These are phyloP conservation scores for Chrysosporium keratinophilum DNA, from an alignment of 2,329 filamentous ascomycete species.

Conservation along the genomic window DNA sequence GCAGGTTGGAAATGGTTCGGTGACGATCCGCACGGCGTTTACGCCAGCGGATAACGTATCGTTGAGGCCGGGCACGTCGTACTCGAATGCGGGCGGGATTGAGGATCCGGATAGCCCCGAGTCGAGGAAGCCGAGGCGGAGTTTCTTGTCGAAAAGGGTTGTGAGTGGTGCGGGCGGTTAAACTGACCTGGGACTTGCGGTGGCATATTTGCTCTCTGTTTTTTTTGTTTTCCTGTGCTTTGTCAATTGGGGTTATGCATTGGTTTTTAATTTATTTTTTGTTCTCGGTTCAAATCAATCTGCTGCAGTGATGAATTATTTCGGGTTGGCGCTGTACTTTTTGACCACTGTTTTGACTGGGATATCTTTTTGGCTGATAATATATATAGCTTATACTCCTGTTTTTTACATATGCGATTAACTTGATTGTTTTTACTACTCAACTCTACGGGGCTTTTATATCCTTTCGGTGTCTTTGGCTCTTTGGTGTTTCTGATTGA, in stretches of 20 bases:
- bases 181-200: not conserved
- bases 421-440: not conserved
- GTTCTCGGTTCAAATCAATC: not conserved
- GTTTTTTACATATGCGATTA: not conserved
- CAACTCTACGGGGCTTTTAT: too few relatives aligned
- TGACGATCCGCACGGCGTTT: slow-evolving; percentile 67
- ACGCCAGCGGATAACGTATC: slow-evolving; percentile 38
- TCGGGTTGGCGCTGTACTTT: not conserved
- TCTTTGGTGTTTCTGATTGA: too few relatives aligned
- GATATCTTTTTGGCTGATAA: too few relatives aligned
- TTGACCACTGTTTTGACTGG: not conserved
- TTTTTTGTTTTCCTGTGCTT: not conserved
- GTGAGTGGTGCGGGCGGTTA: slow-evolving; percentile 14
- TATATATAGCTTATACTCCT: slow-evolving; percentile 1
- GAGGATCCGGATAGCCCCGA: slow-evolving; percentile 31
- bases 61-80: slow-evolving; percentile 29
- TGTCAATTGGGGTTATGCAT: not conserved
- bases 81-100: slow-evolving; percentile 24
- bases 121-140: slow-evolving; percentile 35
- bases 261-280: not conserved
- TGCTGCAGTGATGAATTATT: too few relatives aligned
- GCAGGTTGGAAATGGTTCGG: slow-evolving; percentile 59
- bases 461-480: too few relatives aligned
- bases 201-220: not conserved
- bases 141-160: slow-evolving; percentile 39